Evolutionary conservation across 257 asterid genomes (phyloP).

Genomic region (Lithospermum erythrorhizon): DNA sequence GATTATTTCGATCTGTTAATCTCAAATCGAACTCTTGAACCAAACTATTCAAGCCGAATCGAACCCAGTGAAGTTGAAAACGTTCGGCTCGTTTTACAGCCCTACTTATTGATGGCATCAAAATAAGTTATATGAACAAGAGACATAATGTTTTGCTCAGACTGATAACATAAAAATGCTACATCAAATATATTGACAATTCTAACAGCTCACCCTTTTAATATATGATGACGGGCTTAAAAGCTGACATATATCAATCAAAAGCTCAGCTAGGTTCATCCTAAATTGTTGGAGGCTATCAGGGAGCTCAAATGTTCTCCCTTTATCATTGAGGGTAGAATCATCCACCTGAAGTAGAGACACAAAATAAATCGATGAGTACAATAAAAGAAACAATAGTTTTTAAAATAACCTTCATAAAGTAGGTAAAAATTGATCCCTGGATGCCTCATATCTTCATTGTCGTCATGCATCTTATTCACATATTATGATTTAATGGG

Average conservation of each 20-base stretch:
- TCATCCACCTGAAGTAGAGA: conserved; percentile 53
- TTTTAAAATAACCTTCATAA: background rate
- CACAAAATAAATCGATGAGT: background rate
- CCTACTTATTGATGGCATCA: background rate
- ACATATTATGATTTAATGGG: too few species aligned
- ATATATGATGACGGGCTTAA: conserved; percentile 48
- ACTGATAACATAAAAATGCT: background rate
- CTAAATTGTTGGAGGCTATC: conserved; percentile 72
- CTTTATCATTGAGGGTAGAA: conserved; percentile 39
- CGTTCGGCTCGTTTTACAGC: too few species aligned
- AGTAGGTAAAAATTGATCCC: background rate
- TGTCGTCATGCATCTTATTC: background rate
- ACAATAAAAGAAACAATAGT: background rate
- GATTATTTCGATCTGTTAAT: too few species aligned
- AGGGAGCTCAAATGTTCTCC: conserved; percentile 53
- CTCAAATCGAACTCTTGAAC: too few species aligned
- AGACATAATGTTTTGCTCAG: background rate
- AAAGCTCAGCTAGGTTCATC: conserved; percentile 64
- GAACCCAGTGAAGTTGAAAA: too few species aligned
- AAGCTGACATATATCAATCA: conserved; percentile 71
- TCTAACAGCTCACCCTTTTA: conserved; percentile 42
- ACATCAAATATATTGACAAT: background rate
- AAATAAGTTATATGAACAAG: background rate
- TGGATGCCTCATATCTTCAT: background rate
- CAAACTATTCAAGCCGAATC: too few species aligned